Base-by-base conservation (phyloP, 768 basidiomycete genomes). In the Tricholoma terreum region DNA sequence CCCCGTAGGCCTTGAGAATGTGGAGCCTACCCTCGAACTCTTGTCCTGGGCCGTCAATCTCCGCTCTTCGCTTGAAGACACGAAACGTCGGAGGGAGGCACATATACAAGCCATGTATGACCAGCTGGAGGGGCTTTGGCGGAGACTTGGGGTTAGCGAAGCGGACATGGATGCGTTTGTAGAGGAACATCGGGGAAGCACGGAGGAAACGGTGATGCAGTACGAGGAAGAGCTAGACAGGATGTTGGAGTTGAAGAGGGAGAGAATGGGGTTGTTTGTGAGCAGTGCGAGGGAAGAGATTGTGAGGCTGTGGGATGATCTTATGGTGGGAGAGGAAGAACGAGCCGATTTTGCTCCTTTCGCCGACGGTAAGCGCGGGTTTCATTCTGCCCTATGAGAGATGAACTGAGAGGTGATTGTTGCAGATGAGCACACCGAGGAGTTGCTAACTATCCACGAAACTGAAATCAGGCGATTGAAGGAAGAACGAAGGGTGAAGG, bases 91-190 rank as follows among this genome's bases (percentile, higher is more conserved):
- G 30, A 81, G 94, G 11, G 94, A 96, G 65, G 74, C 82, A 1
- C 85, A 87, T 61, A 98, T 99, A 30, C 96, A 99, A 69, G 81
- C 86, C 0, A 88, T 98, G 79, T 99, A 94, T 66, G 94, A 98
- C 70, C 86, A 93, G 61, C 80, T 99, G 1, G 95, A 96, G 68
- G 85, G 85, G 0, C 80, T 98, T 3, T 99, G 96, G 96, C 81
- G 80, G 57, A 75, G 94, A 55, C 79, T 98, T 57, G 94, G 92
- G 12, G 85, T 96, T 4, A 70, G 80, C 0, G 90, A 94, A 49
- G 73, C 71, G 0, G 88, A 87, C 45, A 93, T 94, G 84, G 93
- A 98, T 64, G 84, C 80, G n/a, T 99, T 99, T 66, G 89, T 98
- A 0, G 93, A 98, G 58, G 79, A 78, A 14, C 80, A 96, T 68